phyloP scores from a whole-genome alignment of 805 yeast species.

The Danielozyma ontarioensis region DNA sequence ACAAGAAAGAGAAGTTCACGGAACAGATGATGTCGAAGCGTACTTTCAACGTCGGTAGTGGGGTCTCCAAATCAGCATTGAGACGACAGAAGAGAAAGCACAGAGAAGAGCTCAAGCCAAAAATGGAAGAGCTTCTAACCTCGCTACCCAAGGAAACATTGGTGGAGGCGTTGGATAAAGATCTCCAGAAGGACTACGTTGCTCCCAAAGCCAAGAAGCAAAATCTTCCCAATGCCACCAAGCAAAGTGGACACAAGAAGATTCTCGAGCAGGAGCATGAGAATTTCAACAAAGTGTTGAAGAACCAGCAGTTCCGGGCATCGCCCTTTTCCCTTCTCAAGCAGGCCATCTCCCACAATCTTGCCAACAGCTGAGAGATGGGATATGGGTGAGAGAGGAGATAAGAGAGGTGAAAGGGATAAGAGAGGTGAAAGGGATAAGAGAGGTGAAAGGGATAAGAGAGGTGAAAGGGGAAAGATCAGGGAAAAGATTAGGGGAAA shows the following conservation, averaged over 20 bases:
- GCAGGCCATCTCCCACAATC: constrained; percentile 40
- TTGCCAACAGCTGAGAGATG: constrained; percentile 8
- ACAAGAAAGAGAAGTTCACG: constrained; percentile 34
- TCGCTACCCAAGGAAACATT: constrained; percentile 37
- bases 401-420: too few species aligned
- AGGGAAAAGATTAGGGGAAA: too few species aligned
- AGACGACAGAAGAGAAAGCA: constrained; percentile 59
- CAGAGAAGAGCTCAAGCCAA: constrained; percentile 61
- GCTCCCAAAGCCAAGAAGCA: constrained; percentile 16
- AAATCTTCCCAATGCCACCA: constrained; percentile 50
- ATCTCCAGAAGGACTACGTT: constrained; percentile 11
- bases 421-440: too few species aligned
- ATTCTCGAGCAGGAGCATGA: constrained; percentile 55
- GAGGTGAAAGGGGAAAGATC: too few species aligned
- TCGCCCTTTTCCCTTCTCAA: constrained; percentile 64
- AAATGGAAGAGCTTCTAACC: constrained; percentile 57
- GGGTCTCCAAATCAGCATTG: constrained; percentile 60
- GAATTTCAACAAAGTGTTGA: constrained; percentile 55
- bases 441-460: too few species aligned
- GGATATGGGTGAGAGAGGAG: too few species aligned
- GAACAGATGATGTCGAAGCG: constrained; percentile 20
- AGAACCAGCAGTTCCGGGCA: constrained; percentile 47
- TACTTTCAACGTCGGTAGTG: constrained; percentile 32
- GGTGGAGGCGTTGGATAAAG: constrained; percentile 8
- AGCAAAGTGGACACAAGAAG: constrained; percentile 33